phyloP scores from a whole-genome alignment of 257 asterid genomes.

The Fraxinus anomala region DNA sequence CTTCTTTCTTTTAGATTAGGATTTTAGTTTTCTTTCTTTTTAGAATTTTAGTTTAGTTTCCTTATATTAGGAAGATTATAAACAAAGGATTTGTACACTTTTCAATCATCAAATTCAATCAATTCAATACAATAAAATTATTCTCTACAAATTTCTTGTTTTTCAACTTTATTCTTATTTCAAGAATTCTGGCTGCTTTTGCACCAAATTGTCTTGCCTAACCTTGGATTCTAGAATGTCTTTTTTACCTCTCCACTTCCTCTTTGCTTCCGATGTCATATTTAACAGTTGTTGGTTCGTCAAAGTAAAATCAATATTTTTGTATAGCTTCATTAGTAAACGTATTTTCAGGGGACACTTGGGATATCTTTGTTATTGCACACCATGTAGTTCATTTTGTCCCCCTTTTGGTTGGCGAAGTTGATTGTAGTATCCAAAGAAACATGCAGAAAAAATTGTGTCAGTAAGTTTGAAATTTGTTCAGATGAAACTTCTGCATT shows the following conservation, averaged over 20 bases:
- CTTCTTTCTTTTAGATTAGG: no score
- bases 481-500: constrained; percentile 9
- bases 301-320: background rate
- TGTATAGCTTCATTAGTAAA: constrained; percentile 1
- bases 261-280: background rate
- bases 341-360: background rate
- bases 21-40: no score
- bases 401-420: background rate
- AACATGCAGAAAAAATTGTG: background rate
- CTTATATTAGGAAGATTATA: no score
- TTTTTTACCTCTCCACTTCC: background rate
- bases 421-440: background rate
- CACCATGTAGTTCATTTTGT: background rate
- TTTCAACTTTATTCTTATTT: no score
- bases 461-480: constrained; percentile 11
- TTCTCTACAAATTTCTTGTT: no score
- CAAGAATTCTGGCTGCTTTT: no score
- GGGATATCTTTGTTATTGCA: constrained; percentile 10
- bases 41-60: no score
- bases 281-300: background rate
- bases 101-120: no score
- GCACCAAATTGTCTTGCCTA: background rate
- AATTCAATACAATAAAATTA: no score
- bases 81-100: no score
- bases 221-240: background rate